Conservation (phyloP, 176 grass and related monocot species). For the Cenchrus fungigraminus region DNA sequence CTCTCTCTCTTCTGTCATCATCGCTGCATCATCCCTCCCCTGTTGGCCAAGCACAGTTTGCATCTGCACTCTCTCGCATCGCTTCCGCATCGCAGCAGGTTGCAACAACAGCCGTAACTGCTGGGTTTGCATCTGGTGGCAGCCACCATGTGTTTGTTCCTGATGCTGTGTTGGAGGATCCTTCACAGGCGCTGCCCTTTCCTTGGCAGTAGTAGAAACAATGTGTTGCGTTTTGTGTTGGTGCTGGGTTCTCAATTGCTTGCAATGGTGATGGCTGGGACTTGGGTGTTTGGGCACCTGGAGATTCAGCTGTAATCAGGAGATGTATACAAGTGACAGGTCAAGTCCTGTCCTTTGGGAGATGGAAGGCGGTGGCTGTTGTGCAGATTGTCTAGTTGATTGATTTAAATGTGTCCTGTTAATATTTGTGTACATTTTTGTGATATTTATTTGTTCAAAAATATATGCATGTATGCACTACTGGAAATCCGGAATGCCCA, state of each 20-base stretch:
- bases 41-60: neutral
- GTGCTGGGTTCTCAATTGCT: neutral
- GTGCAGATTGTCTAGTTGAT: conserved; percentile 11
- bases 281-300: neutral
- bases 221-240: neutral
- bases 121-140: conserved; percentile 31
- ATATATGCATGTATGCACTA: neutral
- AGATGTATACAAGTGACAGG: conserved; percentile 10
- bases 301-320: neutral
- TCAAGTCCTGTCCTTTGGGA: neutral
- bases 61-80: neutral
- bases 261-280: neutral
- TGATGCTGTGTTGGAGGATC: conserved; percentile 45
- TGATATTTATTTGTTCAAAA: neutral
- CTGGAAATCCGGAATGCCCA: neutral
- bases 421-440: neutral
- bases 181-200: conserved; percentile 47
- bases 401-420: neutral
- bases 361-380: neutral
- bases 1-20: conserved; percentile 99
- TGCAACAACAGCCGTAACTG: neutral
- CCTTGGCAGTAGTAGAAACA: conserved; percentile 28
- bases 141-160: conserved; percentile 38
- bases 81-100: neutral
- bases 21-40: conserved; percentile 40